phyloP scores from a whole-genome alignment of 306 rosid genomes.

The Lithocarpus polystachyus region DNA sequence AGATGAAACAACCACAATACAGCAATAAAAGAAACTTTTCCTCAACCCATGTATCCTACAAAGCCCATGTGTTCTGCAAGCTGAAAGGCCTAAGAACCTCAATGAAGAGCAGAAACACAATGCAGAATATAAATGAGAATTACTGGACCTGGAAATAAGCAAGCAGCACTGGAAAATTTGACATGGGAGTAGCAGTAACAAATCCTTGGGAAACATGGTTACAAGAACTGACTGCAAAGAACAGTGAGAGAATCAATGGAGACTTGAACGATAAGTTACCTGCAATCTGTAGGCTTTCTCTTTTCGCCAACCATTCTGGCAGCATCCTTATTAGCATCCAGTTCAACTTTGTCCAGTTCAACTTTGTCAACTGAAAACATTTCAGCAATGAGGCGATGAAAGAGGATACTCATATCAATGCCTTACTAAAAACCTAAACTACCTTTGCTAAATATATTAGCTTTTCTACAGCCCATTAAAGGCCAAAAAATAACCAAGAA shows the following conservation, averaged over 20 bases:
- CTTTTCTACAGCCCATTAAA: slow-evolving; percentile 15
- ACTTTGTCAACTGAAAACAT: slow-evolving; percentile 56
- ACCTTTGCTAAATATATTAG: not conserved
- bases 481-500: not conserved
- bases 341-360: slow-evolving; percentile 38
- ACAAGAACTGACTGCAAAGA: slow-evolving; percentile 23
- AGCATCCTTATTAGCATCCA: slow-evolving; percentile 38
- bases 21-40: not conserved
- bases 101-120: not conserved
- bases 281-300: slow-evolving; percentile 59
- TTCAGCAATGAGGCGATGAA: slow-evolving; percentile 28
- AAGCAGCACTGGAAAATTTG: slow-evolving; percentile 6
- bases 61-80: not conserved
- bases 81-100: slow-evolving; percentile 2
- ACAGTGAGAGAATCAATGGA: slow-evolving; percentile 8
- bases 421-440: not conserved
- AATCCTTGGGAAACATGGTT: slow-evolving; percentile 17
- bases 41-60: not conserved
- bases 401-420: not conserved
- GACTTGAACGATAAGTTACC: slow-evolving; percentile 50
- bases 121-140: not conserved
- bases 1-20: not conserved
- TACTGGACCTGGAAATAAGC: not conserved
- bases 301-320: slow-evolving; percentile 44
- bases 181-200: slow-evolving; percentile 4